These are phyloP conservation scores for Stephania japonica DNA, from an alignment of 164 flowering plant species.

Conservation along the genomic window DNA sequence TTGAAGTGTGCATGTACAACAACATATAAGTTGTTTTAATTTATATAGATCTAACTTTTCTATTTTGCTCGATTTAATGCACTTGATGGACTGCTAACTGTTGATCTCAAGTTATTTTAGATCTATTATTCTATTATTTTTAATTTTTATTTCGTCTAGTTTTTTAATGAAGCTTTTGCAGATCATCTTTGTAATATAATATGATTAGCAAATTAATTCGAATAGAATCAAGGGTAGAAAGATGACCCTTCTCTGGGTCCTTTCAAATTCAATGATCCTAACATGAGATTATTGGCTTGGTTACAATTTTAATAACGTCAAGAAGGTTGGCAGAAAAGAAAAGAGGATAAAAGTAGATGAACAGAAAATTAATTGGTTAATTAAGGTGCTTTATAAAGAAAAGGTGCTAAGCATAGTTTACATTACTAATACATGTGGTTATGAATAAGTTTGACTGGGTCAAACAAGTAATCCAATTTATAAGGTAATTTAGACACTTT, in stretches of 20 bases:
- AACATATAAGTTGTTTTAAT: too few relatives aligned
- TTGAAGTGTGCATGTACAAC: neutral
- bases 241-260: neutral
- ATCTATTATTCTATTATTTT: too few relatives aligned
- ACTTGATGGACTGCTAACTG: too few relatives aligned
- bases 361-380: neutral
- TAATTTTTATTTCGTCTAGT: too few relatives aligned
- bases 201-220: neutral
- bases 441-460: neutral
- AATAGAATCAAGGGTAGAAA: neutral
- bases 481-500: neutral
- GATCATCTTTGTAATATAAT: too few relatives aligned
- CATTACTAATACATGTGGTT: neutral
- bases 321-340: neutral
- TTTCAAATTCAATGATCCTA: neutral
- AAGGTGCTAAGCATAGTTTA: neutral
- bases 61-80: too few relatives aligned
- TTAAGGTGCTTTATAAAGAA: neutral
- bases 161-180: too few relatives aligned
- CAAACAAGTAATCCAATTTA: neutral
- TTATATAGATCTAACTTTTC: too few relatives aligned
- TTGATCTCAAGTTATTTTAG: too few relatives aligned
- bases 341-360: neutral
- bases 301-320: neutral
- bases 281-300: neutral